Conservation (phyloP, 2,329 filamentous ascomycete species). For the Neonectria faginata region DNA sequence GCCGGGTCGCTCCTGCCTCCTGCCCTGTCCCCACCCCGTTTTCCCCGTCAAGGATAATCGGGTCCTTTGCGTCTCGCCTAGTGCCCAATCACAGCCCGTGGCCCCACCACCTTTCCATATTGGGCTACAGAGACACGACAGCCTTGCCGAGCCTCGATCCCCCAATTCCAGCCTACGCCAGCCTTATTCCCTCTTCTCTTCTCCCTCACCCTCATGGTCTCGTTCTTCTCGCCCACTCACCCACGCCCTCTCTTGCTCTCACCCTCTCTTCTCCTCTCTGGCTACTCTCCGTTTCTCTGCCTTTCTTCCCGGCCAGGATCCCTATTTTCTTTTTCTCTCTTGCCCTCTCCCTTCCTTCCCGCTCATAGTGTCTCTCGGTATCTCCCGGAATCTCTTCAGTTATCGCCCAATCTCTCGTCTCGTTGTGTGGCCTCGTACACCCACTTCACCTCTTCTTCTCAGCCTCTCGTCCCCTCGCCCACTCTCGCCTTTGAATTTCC, state of each 20-base stretch:
- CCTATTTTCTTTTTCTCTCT: constrained; percentile 14
- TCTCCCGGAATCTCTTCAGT: constrained; percentile 28
- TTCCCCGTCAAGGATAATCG: constrained; percentile 19
- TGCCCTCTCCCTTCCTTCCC: constrained; percentile 20
- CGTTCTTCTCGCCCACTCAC: constrained; percentile 17
- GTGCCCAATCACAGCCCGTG: constrained; percentile 41
- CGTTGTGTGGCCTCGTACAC: constrained; percentile 19
- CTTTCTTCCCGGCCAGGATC: constrained; percentile 2
- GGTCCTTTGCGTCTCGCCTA: constrained; percentile 40
- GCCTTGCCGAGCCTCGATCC: constrained; percentile 46
- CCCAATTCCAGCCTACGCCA: constrained; percentile 44
- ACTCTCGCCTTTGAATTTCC: constrained; percentile 9
- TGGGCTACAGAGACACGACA: constrained; percentile 39
- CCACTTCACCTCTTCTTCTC: constrained; percentile 12
- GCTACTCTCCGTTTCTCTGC: constrained; percentile 4
- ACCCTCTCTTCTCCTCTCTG: constrained; percentile 21
- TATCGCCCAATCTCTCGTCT: constrained; percentile 26
- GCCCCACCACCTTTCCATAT: constrained; percentile 36
- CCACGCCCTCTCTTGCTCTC: constrained; percentile 22
- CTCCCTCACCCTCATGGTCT: constrained; percentile 21
- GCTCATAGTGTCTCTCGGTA: constrained; percentile 22
- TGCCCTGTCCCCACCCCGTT: constrained; percentile 24
- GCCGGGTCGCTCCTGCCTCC: constrained; percentile 18
- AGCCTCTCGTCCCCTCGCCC: constrained; percentile 8
- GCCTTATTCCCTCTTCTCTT: constrained; percentile 46